Conservation (phyloP, 108 stramenopile genomes). For the Aurantiochytrium sp. region DNA sequence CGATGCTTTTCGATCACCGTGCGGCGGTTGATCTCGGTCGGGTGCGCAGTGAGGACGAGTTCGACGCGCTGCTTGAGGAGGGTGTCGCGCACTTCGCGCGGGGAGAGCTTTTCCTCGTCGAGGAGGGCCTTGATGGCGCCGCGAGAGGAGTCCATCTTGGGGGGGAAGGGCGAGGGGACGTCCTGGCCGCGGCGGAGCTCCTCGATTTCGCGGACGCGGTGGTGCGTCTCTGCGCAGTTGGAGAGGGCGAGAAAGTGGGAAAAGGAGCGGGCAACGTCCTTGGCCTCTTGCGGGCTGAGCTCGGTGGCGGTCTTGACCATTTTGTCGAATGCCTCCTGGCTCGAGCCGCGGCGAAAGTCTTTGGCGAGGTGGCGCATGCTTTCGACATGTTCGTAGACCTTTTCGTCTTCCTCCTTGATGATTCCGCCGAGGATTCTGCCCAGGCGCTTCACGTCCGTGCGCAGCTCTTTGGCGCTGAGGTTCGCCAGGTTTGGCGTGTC, state of each 20-base stretch:
- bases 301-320: conserved; percentile 21
- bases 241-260: conserved; percentile 45
- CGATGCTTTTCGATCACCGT: conserved; percentile 63
- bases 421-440: conserved; percentile 1
- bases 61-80: conserved; percentile 77
- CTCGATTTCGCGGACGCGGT: conserved; percentile 25
- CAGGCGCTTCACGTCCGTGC: conserved; percentile 13
- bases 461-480: background rate
- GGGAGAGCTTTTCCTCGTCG: conserved; percentile 37
- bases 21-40: conserved; percentile 91
- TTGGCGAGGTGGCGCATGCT: conserved; percentile 16
- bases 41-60: conserved; percentile 92
- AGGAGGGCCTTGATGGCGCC: conserved; percentile 38
- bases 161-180: conserved; percentile 25
- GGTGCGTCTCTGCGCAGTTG: conserved; percentile 44
- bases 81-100: conserved; percentile 67
- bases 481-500: background rate
- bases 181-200: background rate
- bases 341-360: conserved; percentile 19
- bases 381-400: conserved; percentile 1
- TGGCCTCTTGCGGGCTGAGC: conserved; percentile 11
- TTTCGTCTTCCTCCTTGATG: background rate
- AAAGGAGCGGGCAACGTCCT: conserved; percentile 33
- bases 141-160: conserved; percentile 38
- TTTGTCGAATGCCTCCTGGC: conserved; percentile 18